Evolutionary conservation across 2,329 filamentous ascomycete species (phyloP).

Genomic region (Phaeosphaeriaceae sp.): DNA sequence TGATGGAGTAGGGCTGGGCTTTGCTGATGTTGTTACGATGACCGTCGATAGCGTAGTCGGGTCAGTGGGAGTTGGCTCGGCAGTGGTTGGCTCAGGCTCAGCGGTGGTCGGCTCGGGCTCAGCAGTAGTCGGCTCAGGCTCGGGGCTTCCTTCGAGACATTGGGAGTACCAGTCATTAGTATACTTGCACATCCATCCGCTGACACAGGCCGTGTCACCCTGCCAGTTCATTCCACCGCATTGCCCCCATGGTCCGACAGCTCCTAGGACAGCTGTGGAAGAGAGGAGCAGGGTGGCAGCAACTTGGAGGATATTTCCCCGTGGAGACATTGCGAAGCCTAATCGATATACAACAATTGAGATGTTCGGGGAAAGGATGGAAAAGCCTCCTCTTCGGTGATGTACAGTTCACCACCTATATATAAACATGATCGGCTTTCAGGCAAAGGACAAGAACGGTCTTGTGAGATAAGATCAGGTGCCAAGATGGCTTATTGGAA

Average conservation of each 20-base stretch:
- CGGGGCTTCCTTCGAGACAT: conserved; percentile 31
- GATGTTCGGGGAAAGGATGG: background rate
- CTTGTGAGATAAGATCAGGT: background rate
- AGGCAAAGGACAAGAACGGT: background rate
- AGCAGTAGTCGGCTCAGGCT: background rate
- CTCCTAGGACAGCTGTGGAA: background rate
- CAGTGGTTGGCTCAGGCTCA: background rate
- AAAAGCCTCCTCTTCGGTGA: background rate
- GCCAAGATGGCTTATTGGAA: background rate
- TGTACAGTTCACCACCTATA: background rate
- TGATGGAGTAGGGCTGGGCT: background rate
- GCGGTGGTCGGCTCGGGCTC: background rate
- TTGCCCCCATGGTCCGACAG: conserved; percentile 25
- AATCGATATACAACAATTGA: background rate
- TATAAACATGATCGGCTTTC: background rate
- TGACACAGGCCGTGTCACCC: conserved; percentile 47
- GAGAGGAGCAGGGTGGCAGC: background rate
- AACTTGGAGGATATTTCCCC: background rate
- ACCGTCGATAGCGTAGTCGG: background rate
- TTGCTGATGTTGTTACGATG: background rate
- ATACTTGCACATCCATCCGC: conserved; percentile 45
- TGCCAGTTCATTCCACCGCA: conserved; percentile 53
- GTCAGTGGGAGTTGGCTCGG: background rate
- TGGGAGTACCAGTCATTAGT: conserved; percentile 54
- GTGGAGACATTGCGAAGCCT: background rate